Evolutionary conservation across 495 filamentous ascomycete genomes (phyloP).

Genomic region (Echria macrotheca): DNA sequence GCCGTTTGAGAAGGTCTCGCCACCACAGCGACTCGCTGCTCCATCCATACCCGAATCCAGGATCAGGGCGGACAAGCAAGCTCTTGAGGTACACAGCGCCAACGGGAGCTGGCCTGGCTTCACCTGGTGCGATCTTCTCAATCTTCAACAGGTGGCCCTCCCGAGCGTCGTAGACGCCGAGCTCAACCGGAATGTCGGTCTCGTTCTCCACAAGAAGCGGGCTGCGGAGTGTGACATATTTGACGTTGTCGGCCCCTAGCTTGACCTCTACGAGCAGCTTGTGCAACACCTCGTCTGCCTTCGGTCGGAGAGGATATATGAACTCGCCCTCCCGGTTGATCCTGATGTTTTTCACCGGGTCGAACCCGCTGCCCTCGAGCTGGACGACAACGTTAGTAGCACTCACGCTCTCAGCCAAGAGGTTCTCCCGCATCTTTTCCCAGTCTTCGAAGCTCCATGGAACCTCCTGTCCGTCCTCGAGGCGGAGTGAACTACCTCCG

Average conservation of each 20-base stretch:
- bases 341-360: constrained; percentile 78
- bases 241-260: constrained; percentile 86
- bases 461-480: constrained; percentile 82
- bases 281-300: constrained; percentile 72
- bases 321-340: constrained; percentile 92
- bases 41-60: constrained; percentile 96
- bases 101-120: constrained; percentile 84
- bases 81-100: constrained; percentile 89
- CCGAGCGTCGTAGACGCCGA: constrained; percentile 85
- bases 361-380: constrained; percentile 90
- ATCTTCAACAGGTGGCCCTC: constrained; percentile 93
- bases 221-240: constrained; percentile 94
- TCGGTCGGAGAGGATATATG: constrained; percentile 79
- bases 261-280: constrained; percentile 88
- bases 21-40: constrained; percentile 83
- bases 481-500: constrained; percentile 60
- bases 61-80: constrained; percentile 85
- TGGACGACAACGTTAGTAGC: constrained; percentile 71
- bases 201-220: constrained; percentile 96
- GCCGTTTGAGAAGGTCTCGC: constrained; percentile 80
- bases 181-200: constrained; percentile 90
- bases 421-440: constrained; percentile 84
- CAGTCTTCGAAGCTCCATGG: constrained; percentile 97
- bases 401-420: constrained; percentile 70
- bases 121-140: constrained; percentile 92